These are phyloP conservation scores for Xylariaceae sp. DNA, from an alignment of 2,329 filamentous ascomycete genomes.

Conservation along the genomic window DNA sequence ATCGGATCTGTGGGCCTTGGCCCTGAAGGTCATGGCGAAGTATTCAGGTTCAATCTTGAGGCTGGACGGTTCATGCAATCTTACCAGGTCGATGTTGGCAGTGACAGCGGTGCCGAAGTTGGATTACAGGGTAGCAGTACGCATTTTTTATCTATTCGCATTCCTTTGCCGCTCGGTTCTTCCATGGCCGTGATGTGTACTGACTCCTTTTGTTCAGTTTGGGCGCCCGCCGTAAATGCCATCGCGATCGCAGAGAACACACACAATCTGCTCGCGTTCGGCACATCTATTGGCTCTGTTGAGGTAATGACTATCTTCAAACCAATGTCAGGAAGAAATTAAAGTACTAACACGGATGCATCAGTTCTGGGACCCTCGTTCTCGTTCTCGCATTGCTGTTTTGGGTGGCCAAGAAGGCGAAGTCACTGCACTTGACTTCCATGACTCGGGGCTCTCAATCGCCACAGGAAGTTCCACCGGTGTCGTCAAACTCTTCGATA, in stretches of 20 bases:
- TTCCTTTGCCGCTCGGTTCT: neutral
- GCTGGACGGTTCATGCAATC: conserved; percentile 89
- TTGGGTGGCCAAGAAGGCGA: conserved; percentile 64
- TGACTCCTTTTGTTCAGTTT: conserved; percentile 37
- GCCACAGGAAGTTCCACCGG: conserved; percentile 85
- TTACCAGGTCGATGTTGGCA: conserved; percentile 85
- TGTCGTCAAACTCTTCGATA: conserved; percentile 83
- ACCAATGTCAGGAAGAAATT: neutral
- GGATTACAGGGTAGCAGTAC: conserved; percentile 75
- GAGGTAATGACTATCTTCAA: conserved; percentile 42
- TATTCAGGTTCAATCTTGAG: conserved; percentile 88
- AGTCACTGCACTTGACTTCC: conserved; percentile 84
- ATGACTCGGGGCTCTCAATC: conserved; percentile 74
- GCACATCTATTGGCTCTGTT: conserved; percentile 89
- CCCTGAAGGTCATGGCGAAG: conserved; percentile 78
- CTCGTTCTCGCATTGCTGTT: conserved; percentile 73
- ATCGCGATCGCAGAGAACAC: conserved; percentile 82
- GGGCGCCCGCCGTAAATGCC: conserved; percentile 79
- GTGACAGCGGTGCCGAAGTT: conserved; percentile 67
- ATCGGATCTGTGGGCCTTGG: conserved; percentile 86
- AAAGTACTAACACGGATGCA: conserved; percentile 1
- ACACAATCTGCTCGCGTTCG: conserved; percentile 88
- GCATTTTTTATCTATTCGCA: neutral
- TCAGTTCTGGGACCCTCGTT: conserved; percentile 82
- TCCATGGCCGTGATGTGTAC: neutral